Percentiles rank a stretch among this genome's conserved stretches.
Conservation (phyloP, 2,329 filamentous ascomycete species). For the Xylariaceae sp. region DNA sequence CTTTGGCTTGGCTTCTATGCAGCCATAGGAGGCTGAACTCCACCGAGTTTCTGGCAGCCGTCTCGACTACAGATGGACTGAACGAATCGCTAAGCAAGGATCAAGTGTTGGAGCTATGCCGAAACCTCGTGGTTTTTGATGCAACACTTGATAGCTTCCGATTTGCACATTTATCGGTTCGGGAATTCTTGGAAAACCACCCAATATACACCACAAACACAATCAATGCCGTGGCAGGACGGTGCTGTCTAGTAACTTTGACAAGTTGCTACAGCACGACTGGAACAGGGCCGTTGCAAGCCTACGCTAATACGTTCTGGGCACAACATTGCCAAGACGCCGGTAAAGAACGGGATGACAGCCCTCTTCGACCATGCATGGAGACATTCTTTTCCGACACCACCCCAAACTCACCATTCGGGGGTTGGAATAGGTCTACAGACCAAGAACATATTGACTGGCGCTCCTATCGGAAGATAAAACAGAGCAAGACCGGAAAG, state of each 20-base stretch:
- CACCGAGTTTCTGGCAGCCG: not conserved
- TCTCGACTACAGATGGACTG: not conserved
- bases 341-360: not conserved
- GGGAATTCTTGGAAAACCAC: slow-evolving; percentile 1
- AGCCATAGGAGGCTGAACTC: not conserved
- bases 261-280: not conserved
- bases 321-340: not conserved
- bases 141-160: not conserved
- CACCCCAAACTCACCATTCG: not conserved
- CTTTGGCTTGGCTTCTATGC: slow-evolving; percentile 6
- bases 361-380: not conserved
- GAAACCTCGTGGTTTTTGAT: slow-evolving; percentile 1
- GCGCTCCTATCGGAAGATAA: not conserved
- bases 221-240: no score
- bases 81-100: not conserved
- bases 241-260: slow-evolving; percentile 1
- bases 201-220: no score
- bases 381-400: slow-evolving; percentile 1
- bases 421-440: not conserved
- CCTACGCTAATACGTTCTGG: not conserved
- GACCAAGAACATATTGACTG: not conserved
- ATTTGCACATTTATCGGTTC: slow-evolving; percentile 5
- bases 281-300: not conserved
- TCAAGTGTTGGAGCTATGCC: slow-evolving; percentile 2
- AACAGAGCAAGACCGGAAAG: not conserved